Evolutionary conservation across 2,329 filamentous ascomycete species (phyloP).

Genomic region (Dothiorella sarmentorum): DNA sequence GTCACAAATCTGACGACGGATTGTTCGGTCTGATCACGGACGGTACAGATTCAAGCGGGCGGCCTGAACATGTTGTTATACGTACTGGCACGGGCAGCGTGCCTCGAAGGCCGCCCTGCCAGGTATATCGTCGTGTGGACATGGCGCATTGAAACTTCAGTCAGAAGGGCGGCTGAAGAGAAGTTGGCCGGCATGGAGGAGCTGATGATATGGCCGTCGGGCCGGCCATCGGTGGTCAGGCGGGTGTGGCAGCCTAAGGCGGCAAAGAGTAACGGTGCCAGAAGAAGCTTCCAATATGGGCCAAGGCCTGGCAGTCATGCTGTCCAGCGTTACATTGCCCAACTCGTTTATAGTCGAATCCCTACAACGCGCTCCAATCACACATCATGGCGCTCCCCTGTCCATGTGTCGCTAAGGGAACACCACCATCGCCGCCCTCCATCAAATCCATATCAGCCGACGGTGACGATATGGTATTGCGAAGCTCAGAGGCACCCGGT

Average conservation of each 20-base stretch:
- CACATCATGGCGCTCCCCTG: not conserved
- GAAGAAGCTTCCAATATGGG: not conserved
- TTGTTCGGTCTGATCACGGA: not conserved
- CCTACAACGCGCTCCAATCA: not conserved
- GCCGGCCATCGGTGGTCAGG: not conserved
- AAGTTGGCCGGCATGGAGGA: not conserved
- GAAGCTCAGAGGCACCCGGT: not conserved
- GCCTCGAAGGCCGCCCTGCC: not conserved
- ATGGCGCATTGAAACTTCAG: not conserved
- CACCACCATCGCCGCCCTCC: not conserved
- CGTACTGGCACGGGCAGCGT: too few species aligned
- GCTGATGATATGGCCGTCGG: not conserved
- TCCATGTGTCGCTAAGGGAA: not conserved
- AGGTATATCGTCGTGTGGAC: not conserved
- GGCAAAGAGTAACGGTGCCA: not conserved
- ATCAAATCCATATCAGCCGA: not conserved
- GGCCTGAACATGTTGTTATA: not conserved
- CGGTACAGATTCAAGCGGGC: not conserved
- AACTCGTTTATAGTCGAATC: not conserved
- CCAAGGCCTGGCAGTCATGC: slow-evolving; percentile 7
- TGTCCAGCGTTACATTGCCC: slow-evolving; percentile 10
- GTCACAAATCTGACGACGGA: not conserved
- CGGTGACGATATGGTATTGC: not conserved
- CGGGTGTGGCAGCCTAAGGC: not conserved
- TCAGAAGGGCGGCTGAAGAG: not conserved